phyloP scores from a whole-genome alignment of 345 rosid genomes.

The Corchorus capsularis region DNA sequence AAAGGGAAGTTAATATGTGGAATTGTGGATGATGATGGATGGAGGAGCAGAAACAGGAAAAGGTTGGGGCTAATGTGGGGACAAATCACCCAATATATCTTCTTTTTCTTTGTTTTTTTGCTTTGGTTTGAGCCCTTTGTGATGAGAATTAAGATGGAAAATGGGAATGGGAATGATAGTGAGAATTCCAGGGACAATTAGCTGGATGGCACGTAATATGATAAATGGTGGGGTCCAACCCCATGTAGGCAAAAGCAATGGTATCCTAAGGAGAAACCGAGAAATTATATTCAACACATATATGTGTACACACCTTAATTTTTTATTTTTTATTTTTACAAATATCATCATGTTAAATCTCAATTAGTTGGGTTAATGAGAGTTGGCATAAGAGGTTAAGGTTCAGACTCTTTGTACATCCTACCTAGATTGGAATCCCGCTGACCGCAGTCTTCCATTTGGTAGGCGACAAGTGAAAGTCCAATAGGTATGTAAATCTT shows the following conservation, averaged over 20 bases:
- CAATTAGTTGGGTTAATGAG: too few species aligned
- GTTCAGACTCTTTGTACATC: too few species aligned
- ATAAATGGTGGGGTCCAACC: slow-evolving; percentile 23
- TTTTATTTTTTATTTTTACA: neutral
- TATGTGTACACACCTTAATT: too few species aligned
- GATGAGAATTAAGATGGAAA: too few species aligned
- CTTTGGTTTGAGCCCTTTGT: neutral
- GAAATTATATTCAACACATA: too few species aligned
- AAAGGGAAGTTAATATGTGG: neutral
- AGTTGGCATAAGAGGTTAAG: too few species aligned
- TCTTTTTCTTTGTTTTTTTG: neutral
- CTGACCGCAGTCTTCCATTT: too few species aligned
- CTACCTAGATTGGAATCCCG: too few species aligned
- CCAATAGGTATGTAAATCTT: too few species aligned
- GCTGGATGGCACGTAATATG: slow-evolving; percentile 41
- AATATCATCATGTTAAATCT: neutral
- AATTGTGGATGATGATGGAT: too few species aligned
- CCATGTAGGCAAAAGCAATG: neutral
- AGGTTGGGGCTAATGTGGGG: neutral
- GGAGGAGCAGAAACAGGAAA: neutral
- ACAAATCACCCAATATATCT: neutral
- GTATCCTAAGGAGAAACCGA: neutral
- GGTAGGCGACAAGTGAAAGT: too few species aligned
- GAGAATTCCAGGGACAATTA: slow-evolving; percentile 12
- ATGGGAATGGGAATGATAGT: neutral